Evolutionary conservation across 2,329 filamentous ascomycete genomes (phyloP), one percentile per base, ranked within the genome.

Genomic region (Aureobasidium zeae): DNA sequence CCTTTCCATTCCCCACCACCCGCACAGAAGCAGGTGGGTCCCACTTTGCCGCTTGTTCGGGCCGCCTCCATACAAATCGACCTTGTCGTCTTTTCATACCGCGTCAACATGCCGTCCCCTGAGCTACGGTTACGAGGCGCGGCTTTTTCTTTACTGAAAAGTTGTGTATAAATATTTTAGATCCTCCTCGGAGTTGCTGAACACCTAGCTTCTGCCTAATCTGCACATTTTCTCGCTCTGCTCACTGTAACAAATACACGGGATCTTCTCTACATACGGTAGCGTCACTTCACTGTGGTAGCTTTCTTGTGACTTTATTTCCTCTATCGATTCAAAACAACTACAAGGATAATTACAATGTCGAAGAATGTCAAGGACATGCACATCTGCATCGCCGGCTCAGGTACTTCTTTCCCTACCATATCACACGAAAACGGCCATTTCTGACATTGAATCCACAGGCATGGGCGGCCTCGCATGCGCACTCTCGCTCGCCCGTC

Each of bases 401-500:
- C 58, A 33, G 60, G 57, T 58, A 24, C 45, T 48, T 45, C 12
- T 2, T 3, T 20, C n/a, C 25, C 13, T 9, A 3, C 5, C 4
- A 4, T 2, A 5, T 11, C 5, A 12, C n/a, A 28, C 17, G 8
- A 21, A 16, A 16, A 2, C 9, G 2, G 24, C n/a, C n/a, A 21
- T n/a, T n/a, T n/a, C 22, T 26, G 19, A 44, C 19, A 46, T 10
- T 15, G 4, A 26, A 22, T 19, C 7, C 44, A 25, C 29, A 81
- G 82, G 84, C 51, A 89, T 91, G 83, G 84, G 83, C 41, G 85
- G 85, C 20, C 68, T 89, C 20, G 77, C 81, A 46, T 73, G 70
- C 39, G 83, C 83, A 5, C 71, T 89, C 25, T 76, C 83, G 10
- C 72, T 89, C 25, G 83, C 84, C 29, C 82, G 82, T 63, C 77